Base-by-base conservation (phyloP, 139 green algal species). In the Haematococcus lacustris region DNA sequence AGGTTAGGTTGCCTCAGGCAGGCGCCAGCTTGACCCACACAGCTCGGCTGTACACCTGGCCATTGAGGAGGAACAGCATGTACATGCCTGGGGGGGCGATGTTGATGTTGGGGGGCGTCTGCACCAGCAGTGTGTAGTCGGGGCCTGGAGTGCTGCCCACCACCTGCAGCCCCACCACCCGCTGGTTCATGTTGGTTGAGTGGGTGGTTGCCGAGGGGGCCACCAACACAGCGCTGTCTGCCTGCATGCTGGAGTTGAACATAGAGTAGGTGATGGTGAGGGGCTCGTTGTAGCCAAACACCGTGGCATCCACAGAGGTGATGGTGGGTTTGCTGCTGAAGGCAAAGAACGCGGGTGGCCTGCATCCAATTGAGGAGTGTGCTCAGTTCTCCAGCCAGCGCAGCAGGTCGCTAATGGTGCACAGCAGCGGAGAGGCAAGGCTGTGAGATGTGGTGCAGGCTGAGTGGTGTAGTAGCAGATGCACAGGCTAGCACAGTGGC, bases 131-230 rank as follows among this genome's bases (percentile, higher is more conserved):
- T 21, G 13, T 40, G 17, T 51, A 33, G 47, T 26, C 17, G 21
- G 4, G 9, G 53, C 53, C 53, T 30, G 21, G 53, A 32, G 30
- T 26, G 4, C 9, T 23, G 53, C 4, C 53, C 26, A 35, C 23
- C 21, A 64, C 4, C 25, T 51, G 33, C 40, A 79, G 60, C 0
- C 60, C 39, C 51, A 80, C 68, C 62, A 74, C 62, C 0, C 74
- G 68, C 62, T 80, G 74, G 69, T 80, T 64, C 68, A 80, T 76
- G 50, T 80, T 80, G 38, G 68, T 75, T 2, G 74, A 75, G 68
- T 80, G 74, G 6, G 74, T 80, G 23, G 68, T 72, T 17, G 62
- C 66, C n/a, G 35, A 51, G 38, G 74, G 74, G 34, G 74, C 38
- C 3, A 80, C 69, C 3, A 80, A 62, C 41, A 80, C 68, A 13